These are phyloP conservation scores for Zymoseptoria tritici DNA, from an alignment of 2,329 filamentous ascomycete species.

Conservation along the genomic window DNA sequence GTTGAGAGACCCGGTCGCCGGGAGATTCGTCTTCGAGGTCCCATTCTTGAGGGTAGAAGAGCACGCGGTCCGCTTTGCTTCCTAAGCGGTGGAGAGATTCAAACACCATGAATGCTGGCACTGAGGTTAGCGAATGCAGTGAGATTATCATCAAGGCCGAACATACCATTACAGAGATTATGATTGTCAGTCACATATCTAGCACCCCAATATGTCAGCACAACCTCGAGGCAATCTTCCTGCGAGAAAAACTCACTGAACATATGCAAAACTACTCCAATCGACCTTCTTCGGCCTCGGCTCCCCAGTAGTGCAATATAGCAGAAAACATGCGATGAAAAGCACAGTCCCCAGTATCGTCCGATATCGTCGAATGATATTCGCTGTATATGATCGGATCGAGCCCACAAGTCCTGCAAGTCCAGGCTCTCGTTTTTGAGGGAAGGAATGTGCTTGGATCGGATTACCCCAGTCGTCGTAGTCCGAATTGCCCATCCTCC, in stretches of 20 bases:
- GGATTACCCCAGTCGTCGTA: slow-evolving; percentile 23
- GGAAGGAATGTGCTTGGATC: slow-evolving; percentile 7
- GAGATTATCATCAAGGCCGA: neutral
- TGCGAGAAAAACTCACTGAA: slow-evolving; percentile 12
- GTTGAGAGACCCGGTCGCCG: slow-evolving; percentile 21
- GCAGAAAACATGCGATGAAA: slow-evolving; percentile 12
- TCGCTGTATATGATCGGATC: slow-evolving; percentile 6
- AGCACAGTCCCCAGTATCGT: slow-evolving; percentile 11
- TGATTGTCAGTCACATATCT: slow-evolving; percentile 22
- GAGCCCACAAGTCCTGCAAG: slow-evolving; percentile 7
- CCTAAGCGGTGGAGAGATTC: slow-evolving; percentile 36
- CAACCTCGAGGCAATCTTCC: neutral
- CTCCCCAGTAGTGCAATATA: slow-evolving; percentile 9
- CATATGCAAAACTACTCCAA: slow-evolving; percentile 19
- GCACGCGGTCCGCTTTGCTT: slow-evolving; percentile 39
- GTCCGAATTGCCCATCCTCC: slow-evolving; percentile 11
- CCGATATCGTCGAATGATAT: slow-evolving; percentile 9
- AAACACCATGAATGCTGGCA: slow-evolving; percentile 32
- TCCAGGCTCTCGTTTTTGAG: slow-evolving; percentile 11
- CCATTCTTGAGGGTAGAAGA: slow-evolving; percentile 39
- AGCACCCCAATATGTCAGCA: neutral
- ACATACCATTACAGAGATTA: slow-evolving; percentile 16
- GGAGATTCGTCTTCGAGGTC: slow-evolving; percentile 32
- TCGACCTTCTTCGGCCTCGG: slow-evolving; percentile 6
- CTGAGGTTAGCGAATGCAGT: neutral